Conservation (phyloP, 108 stramenopile genomes). For the Skeletonema potamos region DNA sequence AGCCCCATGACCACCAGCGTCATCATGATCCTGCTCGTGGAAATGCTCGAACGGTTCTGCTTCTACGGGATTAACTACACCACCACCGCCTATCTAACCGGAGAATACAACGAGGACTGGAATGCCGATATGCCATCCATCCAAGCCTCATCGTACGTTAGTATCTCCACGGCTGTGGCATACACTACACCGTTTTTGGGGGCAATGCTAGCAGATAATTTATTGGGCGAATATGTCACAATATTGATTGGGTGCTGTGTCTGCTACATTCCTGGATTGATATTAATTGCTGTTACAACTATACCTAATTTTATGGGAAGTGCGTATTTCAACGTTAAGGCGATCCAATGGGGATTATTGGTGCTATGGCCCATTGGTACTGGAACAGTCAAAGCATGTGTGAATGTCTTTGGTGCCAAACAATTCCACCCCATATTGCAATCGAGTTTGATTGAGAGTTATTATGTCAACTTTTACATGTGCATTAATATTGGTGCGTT, state of each 20-base stretch:
- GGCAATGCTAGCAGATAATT: slow-evolving; percentile 71
- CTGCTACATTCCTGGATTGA: slow-evolving; percentile 78
- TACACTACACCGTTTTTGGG: slow-evolving; percentile 85
- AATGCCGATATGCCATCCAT: slow-evolving; percentile 71
- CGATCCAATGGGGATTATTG: slow-evolving; percentile 60
- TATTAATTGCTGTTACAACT: slow-evolving; percentile 68
- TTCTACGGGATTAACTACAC: slow-evolving; percentile 88
- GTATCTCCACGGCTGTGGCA: slow-evolving; percentile 78
- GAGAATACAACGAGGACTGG: slow-evolving; percentile 77
- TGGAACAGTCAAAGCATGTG: slow-evolving; percentile 80
- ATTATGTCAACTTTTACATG: slow-evolving; percentile 91
- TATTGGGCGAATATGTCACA: slow-evolving; percentile 77
- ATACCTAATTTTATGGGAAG: slow-evolving; percentile 67
- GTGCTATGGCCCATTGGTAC: slow-evolving; percentile 84
- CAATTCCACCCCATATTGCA: slow-evolving; percentile 89
- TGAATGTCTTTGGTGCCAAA: slow-evolving; percentile 89
- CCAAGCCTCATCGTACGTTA: slow-evolving; percentile 68
- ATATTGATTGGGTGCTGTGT: slow-evolving; percentile 61
- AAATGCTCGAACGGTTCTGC: slow-evolving; percentile 80
- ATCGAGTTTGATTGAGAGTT: slow-evolving; percentile 70
- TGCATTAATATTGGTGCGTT: slow-evolving; percentile 88
- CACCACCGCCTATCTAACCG: slow-evolving; percentile 79
- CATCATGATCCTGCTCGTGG: slow-evolving; percentile 74
- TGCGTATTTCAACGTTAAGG: slow-evolving; percentile 46
- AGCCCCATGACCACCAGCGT: slow-evolving; percentile 72